Evolutionary conservation across 495 filamentous ascomycete genomes (phyloP).

Genomic region (Oleoguttula mirabilis): DNA sequence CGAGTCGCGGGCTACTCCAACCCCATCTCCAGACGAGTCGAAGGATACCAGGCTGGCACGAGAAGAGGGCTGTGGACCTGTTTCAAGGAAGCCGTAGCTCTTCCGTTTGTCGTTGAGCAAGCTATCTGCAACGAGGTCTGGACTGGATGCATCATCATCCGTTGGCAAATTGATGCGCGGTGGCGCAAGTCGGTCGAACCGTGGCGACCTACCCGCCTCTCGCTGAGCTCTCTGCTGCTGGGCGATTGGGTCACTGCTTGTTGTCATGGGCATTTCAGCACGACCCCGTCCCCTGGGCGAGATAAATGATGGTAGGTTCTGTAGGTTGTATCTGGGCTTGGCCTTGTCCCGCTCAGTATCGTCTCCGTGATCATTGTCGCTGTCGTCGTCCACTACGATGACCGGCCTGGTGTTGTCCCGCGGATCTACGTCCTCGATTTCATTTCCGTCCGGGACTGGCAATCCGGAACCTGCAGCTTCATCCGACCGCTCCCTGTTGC

Average conservation of each 20-base stretch:
- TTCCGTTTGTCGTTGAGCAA: slow-evolving; percentile 5
- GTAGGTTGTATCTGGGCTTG: slow-evolving; percentile 30
- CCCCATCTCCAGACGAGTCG: too few species aligned
- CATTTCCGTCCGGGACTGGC: slow-evolving; percentile 4
- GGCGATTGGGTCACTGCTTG: slow-evolving; percentile 27
- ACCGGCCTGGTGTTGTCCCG: not conserved
- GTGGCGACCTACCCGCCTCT: slow-evolving; percentile 21
- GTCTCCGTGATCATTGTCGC: slow-evolving; percentile 4
- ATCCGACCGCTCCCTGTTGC: slow-evolving; percentile 19
- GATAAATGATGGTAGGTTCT: slow-evolving; percentile 41
- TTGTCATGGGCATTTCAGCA: not conserved
- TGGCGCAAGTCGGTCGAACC: slow-evolving; percentile 43
- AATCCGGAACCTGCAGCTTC: slow-evolving; percentile 14
- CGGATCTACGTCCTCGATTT: not conserved
- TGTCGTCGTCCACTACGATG: not conserved
- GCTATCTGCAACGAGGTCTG: not conserved
- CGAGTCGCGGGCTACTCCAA: not conserved
- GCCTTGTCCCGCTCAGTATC: slow-evolving; percentile 7
- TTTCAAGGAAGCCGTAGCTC: slow-evolving; percentile 15
- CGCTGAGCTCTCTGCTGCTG: slow-evolving; percentile 29
- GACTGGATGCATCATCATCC: slow-evolving; percentile 19
- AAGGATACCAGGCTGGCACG: not conserved
- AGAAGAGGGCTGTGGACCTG: not conserved
- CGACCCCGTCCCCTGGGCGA: slow-evolving; percentile 36
- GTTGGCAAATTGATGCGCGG: slow-evolving; percentile 49